A percentile compares a stretch with the other conserved stretches of the same genome.
phyloP scores from a whole-genome alignment of 305 asterid genomes.

The Fraxinus albicans region DNA sequence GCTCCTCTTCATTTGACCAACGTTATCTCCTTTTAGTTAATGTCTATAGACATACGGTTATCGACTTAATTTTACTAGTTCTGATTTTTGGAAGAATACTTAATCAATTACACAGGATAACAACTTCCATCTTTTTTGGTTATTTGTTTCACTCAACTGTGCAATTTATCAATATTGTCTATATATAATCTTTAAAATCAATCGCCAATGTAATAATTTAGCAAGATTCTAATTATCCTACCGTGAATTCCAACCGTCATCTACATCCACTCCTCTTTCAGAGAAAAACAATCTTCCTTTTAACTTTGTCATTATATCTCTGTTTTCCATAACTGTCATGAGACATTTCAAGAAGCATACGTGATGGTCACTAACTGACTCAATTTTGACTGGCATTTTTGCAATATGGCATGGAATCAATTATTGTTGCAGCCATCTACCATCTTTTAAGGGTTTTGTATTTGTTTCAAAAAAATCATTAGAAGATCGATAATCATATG shows the following conservation, averaged over 20 bases:
- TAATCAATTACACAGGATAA: neutral
- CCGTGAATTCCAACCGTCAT: neutral
- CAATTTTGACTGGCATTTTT: neutral
- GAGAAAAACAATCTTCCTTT: neutral
- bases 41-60: neutral
- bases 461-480: conserved; percentile 1
- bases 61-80: neutral
- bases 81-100: neutral
- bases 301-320: neutral
- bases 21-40: neutral
- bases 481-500: conserved; percentile 19
- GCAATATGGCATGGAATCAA: neutral
- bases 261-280: neutral
- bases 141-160: neutral
- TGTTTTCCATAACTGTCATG: neutral
- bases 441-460: neutral
- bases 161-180: neutral
- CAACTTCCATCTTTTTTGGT: neutral
- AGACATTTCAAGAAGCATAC: neutral
- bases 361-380: neutral
- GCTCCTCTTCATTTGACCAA: neutral
- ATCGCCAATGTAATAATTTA: neutral
- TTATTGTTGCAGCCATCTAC: neutral
- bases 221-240: neutral
- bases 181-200: neutral